Base-by-base conservation (phyloP, 179 eudicot genomes). In the Actinidia polygama region DNA sequence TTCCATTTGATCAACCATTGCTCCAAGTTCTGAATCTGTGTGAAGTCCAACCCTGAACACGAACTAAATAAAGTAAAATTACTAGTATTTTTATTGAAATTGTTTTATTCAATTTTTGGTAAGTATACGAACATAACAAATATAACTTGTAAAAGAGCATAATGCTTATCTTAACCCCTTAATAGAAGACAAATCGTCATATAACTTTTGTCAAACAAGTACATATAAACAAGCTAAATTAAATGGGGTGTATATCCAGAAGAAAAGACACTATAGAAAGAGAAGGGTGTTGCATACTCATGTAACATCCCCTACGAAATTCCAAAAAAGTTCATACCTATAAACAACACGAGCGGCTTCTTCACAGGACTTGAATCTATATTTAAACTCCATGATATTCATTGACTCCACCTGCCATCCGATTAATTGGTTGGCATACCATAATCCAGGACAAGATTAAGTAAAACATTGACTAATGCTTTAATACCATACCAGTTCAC, bases 371-470 rank as follows among this genome's bases (percentile, higher is more conserved):
- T 85, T 86, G 75, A 84, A 92, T 92, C 98, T 87, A 74, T 95
- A 97, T 83, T 93, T 97, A 86, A 97, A 95, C 87, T 97, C 98
- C 11, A 98, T 95, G 54, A 97, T 95, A 89, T 94, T 97, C 93
- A 95, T 94, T 24, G 94, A 92, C n/a, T 98, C 99, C 58, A 92
- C 94, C 98, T 95, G 91, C 85, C 85, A 90, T 72, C 53, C 79
- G 78, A 73, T 68, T 4, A 15, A 74, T 16, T 40, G 26, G 59
- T 77, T 77, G 16, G 8, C 2, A 77, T 24, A 80, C 59, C 75
- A 23, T 10, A 12, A 50, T 78, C 72, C 26, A 24, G 53, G 70
- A 75, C 6, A 23, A 4, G 44, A 40, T 24, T 64, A 44, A 63
- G 54, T 16, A 77, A 64, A 26, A 83, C 24, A n/a, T 14, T 40